Percentiles rank a stretch among this genome's conserved stretches.
Conservation (phyloP, 2,329 filamentous ascomycete species). For the Exophiala oligosperma region DNA sequence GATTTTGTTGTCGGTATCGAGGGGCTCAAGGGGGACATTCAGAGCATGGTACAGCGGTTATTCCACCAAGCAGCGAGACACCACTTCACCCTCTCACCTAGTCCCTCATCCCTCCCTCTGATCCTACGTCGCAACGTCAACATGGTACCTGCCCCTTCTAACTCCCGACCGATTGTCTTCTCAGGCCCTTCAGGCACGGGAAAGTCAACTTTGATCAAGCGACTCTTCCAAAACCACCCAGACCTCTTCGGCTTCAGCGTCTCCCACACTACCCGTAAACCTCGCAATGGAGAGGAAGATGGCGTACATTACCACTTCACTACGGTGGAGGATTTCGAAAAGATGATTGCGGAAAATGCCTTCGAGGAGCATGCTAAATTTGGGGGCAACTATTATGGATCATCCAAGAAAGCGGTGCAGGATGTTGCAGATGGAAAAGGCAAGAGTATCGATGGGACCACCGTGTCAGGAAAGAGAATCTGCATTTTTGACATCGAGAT, state of each 20-base stretch:
- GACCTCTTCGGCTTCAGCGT: slow-evolving; percentile 45
- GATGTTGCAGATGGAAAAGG: slow-evolving; percentile 67
- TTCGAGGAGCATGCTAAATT: slow-evolving; percentile 91
- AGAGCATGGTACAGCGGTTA: neutral
- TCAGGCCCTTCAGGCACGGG: slow-evolving; percentile 44
- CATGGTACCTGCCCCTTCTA: slow-evolving; percentile 20
- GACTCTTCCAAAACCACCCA: slow-evolving; percentile 43
- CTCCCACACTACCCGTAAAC: slow-evolving; percentile 75
- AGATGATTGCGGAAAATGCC: slow-evolving; percentile 65
- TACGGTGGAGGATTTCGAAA: slow-evolving; percentile 64
- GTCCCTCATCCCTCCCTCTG: neutral
- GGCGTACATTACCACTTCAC: slow-evolving; percentile 83
- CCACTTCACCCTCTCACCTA: neutral
- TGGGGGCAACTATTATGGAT: slow-evolving; percentile 84
- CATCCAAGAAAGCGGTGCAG: slow-evolving; percentile 74
- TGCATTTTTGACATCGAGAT: slow-evolving; percentile 96
- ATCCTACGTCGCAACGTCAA: neutral
- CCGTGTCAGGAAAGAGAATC: slow-evolving; percentile 62
- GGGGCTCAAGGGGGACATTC: neutral
- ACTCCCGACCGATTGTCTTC: slow-evolving; percentile 40
- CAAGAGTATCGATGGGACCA: slow-evolving; percentile 28
- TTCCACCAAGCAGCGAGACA: neutral
- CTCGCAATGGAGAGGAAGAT: slow-evolving; percentile 72
- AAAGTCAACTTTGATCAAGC: slow-evolving; percentile 45
- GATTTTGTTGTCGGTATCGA: neutral